Percentiles rank a stretch among this genome's conserved stretches.
Evolutionary conservation across 306 rosid genomes (phyloP).

Genomic region (Abrus precatorius): DNA sequence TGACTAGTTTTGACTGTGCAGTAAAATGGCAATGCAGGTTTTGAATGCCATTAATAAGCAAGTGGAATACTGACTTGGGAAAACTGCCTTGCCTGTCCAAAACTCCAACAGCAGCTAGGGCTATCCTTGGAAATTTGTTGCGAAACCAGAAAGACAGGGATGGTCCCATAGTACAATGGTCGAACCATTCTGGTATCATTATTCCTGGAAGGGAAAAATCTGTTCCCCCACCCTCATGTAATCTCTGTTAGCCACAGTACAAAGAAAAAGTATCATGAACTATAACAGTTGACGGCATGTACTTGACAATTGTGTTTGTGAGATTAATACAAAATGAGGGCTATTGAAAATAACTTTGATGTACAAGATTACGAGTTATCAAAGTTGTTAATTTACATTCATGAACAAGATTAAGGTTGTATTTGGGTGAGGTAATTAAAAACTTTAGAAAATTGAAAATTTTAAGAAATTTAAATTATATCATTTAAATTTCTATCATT

Average conservation of each 20-base stretch:
- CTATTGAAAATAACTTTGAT: too few species aligned
- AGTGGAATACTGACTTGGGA: not conserved
- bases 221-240: constrained; percentile 32
- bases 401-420: not conserved
- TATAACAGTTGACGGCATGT: not conserved
- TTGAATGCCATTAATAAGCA: constrained; percentile 26
- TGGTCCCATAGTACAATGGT: not conserved
- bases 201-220: constrained; percentile 28
- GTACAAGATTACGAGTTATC: not conserved
- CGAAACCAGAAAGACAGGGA: constrained; percentile 46
- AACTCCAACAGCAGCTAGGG: constrained; percentile 29
- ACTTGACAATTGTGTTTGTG: not conserved
- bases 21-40: constrained; percentile 3
- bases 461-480: too few species aligned
- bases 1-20: not conserved
- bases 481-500: too few species aligned
- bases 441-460: too few species aligned
- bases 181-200: constrained; percentile 38
- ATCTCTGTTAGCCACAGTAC: not conserved
- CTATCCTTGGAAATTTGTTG: constrained; percentile 21
- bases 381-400: not conserved
- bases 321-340: not conserved
- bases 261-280: not conserved
- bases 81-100: not conserved
- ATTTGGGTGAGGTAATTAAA: too few species aligned